These are phyloP conservation scores for Tricholomella constricta DNA, from an alignment of 768 basidiomycete genomes.

Conservation along the genomic window DNA sequence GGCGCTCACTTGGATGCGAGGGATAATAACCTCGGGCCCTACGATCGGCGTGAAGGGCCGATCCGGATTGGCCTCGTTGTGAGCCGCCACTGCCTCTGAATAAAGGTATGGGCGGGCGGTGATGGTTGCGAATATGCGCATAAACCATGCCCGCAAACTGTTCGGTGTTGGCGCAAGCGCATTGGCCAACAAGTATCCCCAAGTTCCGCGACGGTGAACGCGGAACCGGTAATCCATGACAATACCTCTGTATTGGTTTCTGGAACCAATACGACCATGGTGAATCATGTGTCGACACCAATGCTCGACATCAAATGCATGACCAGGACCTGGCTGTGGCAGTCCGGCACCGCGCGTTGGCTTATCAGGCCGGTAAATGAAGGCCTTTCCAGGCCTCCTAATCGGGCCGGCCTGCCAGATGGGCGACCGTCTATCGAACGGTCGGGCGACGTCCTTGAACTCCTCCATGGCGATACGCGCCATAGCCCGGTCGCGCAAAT, in stretches of 20 bases:
- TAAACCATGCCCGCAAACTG: background rate
- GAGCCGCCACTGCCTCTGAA: no score
- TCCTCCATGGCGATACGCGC: background rate
- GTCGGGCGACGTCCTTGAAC: background rate
- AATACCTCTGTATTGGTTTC: background rate
- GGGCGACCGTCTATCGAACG: background rate
- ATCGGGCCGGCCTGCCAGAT: background rate
- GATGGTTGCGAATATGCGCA: background rate
- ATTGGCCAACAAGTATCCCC: no score
- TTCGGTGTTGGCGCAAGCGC: background rate
- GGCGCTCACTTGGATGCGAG: no score
- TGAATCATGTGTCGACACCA: background rate
- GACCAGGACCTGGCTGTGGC: background rate
- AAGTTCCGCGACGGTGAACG: no score
- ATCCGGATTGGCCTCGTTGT: background rate
- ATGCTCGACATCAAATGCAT: no score
- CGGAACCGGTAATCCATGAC: no score
- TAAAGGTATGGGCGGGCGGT: no score
- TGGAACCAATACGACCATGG: background rate
- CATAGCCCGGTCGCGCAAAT: background rate
- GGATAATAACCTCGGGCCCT: background rate
- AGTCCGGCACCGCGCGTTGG: background rate
- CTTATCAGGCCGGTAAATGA: background rate
- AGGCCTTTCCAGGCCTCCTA: background rate
- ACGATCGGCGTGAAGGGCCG: background rate